Conservation (phyloP, 2,329 filamentous ascomycete genomes). For the Botrytis deweyae region DNA sequence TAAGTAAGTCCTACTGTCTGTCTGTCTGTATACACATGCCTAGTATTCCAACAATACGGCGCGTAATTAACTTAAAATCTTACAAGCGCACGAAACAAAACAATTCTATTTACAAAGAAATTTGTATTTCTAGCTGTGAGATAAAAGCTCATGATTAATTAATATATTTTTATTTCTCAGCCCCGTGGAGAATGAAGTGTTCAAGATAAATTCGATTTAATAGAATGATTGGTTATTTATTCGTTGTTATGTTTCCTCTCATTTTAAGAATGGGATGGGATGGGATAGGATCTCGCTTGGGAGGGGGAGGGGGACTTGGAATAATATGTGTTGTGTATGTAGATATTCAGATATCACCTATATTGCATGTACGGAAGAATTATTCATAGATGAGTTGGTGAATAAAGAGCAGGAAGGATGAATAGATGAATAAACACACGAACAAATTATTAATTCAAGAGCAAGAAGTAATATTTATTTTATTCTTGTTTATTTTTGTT, state of each 20-base stretch:
- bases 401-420: not conserved
- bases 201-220: no score
- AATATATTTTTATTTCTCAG: not conserved
- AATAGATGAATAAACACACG: not conserved
- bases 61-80: not conserved
- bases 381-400: not conserved
- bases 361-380: not conserved
- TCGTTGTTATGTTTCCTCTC: not conserved
- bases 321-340: not conserved
- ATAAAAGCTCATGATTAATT: no score
- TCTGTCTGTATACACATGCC: no score
- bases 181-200: not conserved
- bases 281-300: not conserved
- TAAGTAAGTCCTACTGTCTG: not conserved
- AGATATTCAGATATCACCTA: not conserved
- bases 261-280: no score
- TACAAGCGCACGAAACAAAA: not conserved
- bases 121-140: not conserved
- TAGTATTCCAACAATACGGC: not conserved
- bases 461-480: not conserved
- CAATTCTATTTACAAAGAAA: not conserved
- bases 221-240: not conserved
- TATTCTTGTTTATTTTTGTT: no score
- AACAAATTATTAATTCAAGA: not conserved
- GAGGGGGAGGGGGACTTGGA: not conserved